Evolutionary conservation across 1,284 basidiomycete species (phyloP).

Genomic region (Lentinula novae-zelandiae): DNA sequence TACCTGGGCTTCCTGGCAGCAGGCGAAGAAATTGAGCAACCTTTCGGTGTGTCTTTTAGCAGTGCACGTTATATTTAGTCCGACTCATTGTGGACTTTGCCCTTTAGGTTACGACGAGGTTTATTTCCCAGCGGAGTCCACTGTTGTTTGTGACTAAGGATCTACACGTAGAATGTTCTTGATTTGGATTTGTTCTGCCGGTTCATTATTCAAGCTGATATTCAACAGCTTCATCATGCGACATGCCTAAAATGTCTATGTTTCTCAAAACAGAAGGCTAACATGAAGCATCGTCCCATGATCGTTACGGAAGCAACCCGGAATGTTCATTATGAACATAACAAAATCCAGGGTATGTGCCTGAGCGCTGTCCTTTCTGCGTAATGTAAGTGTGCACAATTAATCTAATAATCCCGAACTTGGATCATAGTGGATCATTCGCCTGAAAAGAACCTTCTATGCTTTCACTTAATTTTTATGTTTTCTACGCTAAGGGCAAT

Average conservation of each 20-base stretch:
- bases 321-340: background rate
- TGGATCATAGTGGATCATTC: too few relatives aligned
- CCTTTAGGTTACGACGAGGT: conserved; percentile 53
- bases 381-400: too few relatives aligned
- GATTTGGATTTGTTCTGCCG: conserved; percentile 18
- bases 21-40: conserved; percentile 67
- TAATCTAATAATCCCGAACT: background rate
- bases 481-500: background rate
- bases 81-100: background rate
- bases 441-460: too few relatives aligned
- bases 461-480: background rate
- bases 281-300: conserved; percentile 10
- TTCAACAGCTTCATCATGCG: conserved; percentile 13
- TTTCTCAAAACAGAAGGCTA: conserved; percentile 2
- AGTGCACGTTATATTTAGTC: background rate
- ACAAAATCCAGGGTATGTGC: background rate
- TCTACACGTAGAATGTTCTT: conserved; percentile 14
- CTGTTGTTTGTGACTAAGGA: background rate
- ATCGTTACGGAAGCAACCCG: conserved; percentile 6
- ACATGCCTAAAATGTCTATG: conserved; percentile 16
- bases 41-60: conserved; percentile 45
- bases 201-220: conserved; percentile 16
- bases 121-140: conserved; percentile 14
- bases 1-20: conserved; percentile 64
- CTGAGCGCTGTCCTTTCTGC: too few relatives aligned